Base-by-base conservation (phyloP, 2,329 filamentous ascomycete genomes). In the Sordariomycetes sp. region DNA sequence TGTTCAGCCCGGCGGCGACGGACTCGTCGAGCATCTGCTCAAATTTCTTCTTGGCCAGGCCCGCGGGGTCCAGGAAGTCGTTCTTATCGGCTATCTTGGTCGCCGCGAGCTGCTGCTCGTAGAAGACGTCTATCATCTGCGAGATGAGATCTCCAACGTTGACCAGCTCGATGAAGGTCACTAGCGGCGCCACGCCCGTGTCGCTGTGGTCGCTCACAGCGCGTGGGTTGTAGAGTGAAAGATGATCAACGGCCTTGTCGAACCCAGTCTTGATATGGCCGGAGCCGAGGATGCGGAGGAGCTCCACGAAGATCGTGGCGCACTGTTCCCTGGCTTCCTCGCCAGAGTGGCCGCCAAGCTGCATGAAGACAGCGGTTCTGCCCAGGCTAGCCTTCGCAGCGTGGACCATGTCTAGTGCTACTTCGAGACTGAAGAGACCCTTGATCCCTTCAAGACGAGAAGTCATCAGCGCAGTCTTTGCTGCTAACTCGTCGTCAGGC, bases 81-180 rank as follows among this genome's bases (percentile, higher is more conserved):
- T 96, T 95, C 51, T 89, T 86, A 68, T 97, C 93, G 1, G 88
- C 88, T 57, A 99, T 85, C 65, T 89, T 89, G 16, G 88, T 83
- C 1, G 84, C 82, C 6, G 91, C 85, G 32, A 99, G 81, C 73
- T 99, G 94, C 73, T 97, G 94, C 69, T 96, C 89, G 72, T 96
- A 99, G 69, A 99, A 99, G 37, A 99, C 91, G 69, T 99, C 94
- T 60, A 99, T 85, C 94, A 99, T 99, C 71, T 99, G 94, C 60
- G 95, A 90, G 65, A 99, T 99, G 59, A 99, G 79, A 70, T 99
- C 94, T 60, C 94, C 94, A 1, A 99, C 93, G 68, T 99, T 99
- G 70, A 99, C 94, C 32, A 99, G 82, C 73, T 99, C 94, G 61
- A 99, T 84, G 66, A 99, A 99, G 0, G 90, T 97, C 53, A 97